A percentile compares a stretch with the other conserved stretches of the same genome.
Conservation (phyloP, 768 basidiomycete genomes). For the Sarcomyxa edulis region DNA sequence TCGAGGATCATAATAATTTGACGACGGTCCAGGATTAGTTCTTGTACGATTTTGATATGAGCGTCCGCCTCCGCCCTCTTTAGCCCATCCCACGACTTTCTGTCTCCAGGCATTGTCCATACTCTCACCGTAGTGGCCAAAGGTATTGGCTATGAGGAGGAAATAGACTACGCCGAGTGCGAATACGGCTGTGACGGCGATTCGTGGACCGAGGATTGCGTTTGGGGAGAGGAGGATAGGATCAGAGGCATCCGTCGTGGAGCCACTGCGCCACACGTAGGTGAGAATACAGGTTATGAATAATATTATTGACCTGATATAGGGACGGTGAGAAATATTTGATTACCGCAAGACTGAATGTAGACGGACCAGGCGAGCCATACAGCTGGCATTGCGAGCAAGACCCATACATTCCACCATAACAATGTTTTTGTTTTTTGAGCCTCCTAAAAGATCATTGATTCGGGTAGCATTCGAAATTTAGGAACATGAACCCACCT, state of each 20-base stretch:
- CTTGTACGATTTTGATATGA: no score
- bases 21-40: no score
- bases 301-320: constrained; percentile 49
- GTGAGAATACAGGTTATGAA: constrained; percentile 54
- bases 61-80: no score
- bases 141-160: constrained; percentile 41
- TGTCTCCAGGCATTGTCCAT: constrained; percentile 23
- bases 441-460: constrained; percentile 44
- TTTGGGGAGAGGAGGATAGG: constrained; percentile 18
- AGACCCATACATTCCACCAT: constrained; percentile 64
- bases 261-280: constrained; percentile 55
- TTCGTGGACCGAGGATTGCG: constrained; percentile 39
- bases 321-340: background rate
- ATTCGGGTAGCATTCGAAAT: background rate
- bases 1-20: no score
- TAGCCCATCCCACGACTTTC: constrained; percentile 16
- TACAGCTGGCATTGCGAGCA: constrained; percentile 57
- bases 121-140: constrained; percentile 40
- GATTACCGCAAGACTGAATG: background rate
- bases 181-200: constrained; percentile 44
- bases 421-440: constrained; percentile 23
- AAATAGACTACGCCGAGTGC: constrained; percentile 50
- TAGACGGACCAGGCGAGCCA: constrained; percentile 54
- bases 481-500: constrained; percentile 26
- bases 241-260: constrained; percentile 20